A percentile compares a stretch with the other conserved stretches of the same genome.
phyloP scores from a whole-genome alignment of 208 protist species.

The Polymyxa betae region DNA sequence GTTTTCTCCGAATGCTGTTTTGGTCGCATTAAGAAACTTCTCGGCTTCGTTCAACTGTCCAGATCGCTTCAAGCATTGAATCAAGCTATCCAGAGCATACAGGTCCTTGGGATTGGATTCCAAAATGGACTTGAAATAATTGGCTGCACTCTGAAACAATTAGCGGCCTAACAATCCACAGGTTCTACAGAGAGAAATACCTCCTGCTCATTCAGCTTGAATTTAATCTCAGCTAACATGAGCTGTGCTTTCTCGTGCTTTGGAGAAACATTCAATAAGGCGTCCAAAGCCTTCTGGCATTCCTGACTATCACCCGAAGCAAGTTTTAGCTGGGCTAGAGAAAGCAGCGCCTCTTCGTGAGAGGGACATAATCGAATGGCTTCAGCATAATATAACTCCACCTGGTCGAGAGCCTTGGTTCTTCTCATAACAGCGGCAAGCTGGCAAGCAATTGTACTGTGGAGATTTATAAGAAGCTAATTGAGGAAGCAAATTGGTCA shows the following conservation, averaged over 20 bases:
- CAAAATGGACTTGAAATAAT: conserved; percentile 22
- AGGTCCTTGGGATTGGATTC: background rate
- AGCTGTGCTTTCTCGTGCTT: conserved; percentile 25
- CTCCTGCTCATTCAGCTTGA: conserved; percentile 52
- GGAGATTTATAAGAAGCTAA: too few species aligned
- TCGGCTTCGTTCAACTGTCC: conserved; percentile 25
- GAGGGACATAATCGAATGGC: background rate
- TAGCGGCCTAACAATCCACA: background rate
- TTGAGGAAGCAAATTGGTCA: too few species aligned
- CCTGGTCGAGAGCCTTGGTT: background rate
- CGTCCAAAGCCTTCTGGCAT: background rate
- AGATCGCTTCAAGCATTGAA: conserved; percentile 43
- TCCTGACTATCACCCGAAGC: background rate
- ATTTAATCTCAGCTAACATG: conserved; percentile 20
- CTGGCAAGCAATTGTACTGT: conserved; percentile 26
- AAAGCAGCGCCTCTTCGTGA: conserved; percentile 18
- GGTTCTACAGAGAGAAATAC: background rate
- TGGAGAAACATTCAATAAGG: background rate
- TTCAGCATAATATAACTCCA: conserved; percentile 16
- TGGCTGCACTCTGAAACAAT: background rate
- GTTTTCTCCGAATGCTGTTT: background rate
- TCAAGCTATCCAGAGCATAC: conserved; percentile 1
- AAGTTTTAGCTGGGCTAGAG: background rate
- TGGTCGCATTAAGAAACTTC: background rate
- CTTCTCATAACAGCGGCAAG: background rate